These are phyloP conservation scores for Fusarium circinatum DNA, from an alignment of 2,329 filamentous ascomycete species.

Conservation along the genomic window DNA sequence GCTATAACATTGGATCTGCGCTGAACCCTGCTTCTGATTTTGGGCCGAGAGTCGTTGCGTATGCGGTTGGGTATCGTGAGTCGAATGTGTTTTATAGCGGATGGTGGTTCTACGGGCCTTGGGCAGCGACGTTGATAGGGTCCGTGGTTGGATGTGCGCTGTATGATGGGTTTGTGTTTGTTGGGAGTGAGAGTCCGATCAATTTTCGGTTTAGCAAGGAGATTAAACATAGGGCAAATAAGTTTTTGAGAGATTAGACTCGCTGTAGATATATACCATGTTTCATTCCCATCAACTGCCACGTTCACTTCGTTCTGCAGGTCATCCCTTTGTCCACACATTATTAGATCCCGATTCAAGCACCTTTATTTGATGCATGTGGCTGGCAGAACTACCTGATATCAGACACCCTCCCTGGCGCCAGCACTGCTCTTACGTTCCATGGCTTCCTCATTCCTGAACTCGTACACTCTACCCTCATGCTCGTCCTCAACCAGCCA, in stretches of 20 bases:
- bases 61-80: conserved; percentile 45
- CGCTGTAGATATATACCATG: background rate
- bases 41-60: conserved; percentile 48
- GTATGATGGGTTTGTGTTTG: conserved; percentile 30
- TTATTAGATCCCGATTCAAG: background rate
- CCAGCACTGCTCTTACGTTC: background rate
- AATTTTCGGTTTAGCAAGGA: conserved; percentile 4
- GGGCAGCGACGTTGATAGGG: conserved; percentile 22
- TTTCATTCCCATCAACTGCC: background rate
- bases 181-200: conserved; percentile 26
- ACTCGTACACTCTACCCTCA: background rate
- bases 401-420: background rate
- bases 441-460: background rate
- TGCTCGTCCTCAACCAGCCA: background rate
- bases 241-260: background rate
- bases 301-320: too few species aligned
- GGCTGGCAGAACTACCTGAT: too few species aligned
- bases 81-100: conserved; percentile 43
- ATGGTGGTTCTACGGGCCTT: conserved; percentile 44
- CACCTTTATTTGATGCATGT: too few species aligned
- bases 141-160: conserved; percentile 12
- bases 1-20: conserved; percentile 51
- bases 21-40: conserved; percentile 53
- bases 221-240: background rate
- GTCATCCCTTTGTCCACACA: too few species aligned